phyloP scores from a whole-genome alignment of 2,329 filamentous ascomycete genomes.

The Pestalotiopsis sp. region DNA sequence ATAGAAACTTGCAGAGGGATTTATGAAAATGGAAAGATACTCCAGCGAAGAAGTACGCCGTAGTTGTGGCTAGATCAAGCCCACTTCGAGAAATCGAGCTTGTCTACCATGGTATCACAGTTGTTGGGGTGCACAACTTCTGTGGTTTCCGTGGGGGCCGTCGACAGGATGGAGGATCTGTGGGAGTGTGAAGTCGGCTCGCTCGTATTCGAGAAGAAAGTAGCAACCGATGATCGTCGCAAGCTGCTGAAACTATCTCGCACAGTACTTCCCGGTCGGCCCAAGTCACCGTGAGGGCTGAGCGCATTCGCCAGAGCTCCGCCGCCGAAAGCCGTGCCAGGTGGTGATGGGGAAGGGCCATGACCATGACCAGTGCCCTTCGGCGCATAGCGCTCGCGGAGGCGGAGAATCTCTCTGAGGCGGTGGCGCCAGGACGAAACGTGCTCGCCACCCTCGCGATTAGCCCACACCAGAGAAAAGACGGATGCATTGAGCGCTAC shows the following conservation, averaged over 20 bases:
- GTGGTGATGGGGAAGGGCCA: slow-evolving; percentile 30
- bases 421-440: slow-evolving; percentile 89
- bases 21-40: background rate
- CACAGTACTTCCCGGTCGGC: slow-evolving; percentile 51
- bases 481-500: slow-evolving; percentile 92
- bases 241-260: slow-evolving; percentile 65
- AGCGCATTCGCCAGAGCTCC: slow-evolving; percentile 33
- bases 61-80: slow-evolving; percentile 29
- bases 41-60: background rate
- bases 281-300: slow-evolving; percentile 34
- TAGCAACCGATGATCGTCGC: slow-evolving; percentile 65
- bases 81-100: slow-evolving; percentile 55
- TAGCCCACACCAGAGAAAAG: slow-evolving; percentile 88
- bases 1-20: background rate
- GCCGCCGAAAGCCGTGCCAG: slow-evolving; percentile 34
- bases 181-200: slow-evolving; percentile 57
- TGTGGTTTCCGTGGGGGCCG: slow-evolving; percentile 56
- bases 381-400: slow-evolving; percentile 70
- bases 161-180: slow-evolving; percentile 60
- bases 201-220: slow-evolving; percentile 62
- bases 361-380: slow-evolving; percentile 35
- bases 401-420: slow-evolving; percentile 79
- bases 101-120: slow-evolving; percentile 45
- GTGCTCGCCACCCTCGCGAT: slow-evolving; percentile 76
- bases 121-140: slow-evolving; percentile 43